Evolutionary conservation across 2,329 filamentous ascomycete species (phyloP).

Genomic region (Dichotomopilus funicola): DNA sequence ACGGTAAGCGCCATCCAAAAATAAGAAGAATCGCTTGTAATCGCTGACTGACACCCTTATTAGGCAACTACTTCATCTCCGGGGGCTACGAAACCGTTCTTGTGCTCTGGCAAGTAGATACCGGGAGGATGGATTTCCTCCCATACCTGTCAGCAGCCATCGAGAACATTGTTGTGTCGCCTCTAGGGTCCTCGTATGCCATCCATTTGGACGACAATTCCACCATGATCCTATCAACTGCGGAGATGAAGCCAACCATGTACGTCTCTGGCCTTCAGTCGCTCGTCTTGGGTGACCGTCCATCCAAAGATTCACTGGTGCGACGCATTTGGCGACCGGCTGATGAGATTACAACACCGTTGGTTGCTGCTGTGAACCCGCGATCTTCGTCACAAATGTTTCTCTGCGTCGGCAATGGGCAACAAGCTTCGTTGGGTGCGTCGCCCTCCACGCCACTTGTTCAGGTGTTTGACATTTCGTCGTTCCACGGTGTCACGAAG

Average conservation of each 20-base stretch:
- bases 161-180: constrained; percentile 76
- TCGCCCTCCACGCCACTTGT: constrained; percentile 53
- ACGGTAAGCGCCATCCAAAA: constrained; percentile 53
- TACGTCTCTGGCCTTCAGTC: constrained; percentile 80
- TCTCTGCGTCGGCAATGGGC: constrained; percentile 58
- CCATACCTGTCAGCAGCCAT: constrained; percentile 87
- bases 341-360: constrained; percentile 40
- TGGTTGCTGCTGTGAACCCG: constrained; percentile 59
- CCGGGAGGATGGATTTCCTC: constrained; percentile 71
- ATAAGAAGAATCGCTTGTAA: background rate
- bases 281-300: constrained; percentile 43
- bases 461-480: constrained; percentile 81
- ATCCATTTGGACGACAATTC: constrained; percentile 89
- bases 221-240: constrained; percentile 80
- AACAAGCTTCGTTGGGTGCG: constrained; percentile 46
- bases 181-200: constrained; percentile 71
- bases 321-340: constrained; percentile 43
- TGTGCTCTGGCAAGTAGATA: constrained; percentile 90
- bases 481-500: constrained; percentile 69
- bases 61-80: constrained; percentile 88
- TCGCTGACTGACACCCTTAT: constrained; percentile 26
- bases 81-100: constrained; percentile 85
- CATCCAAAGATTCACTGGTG: constrained; percentile 48
- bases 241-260: constrained; percentile 76
- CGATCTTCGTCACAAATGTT: constrained; percentile 57